phyloP scores from a whole-genome alignment of 306 rosid species.

The Inga oerstediana region DNA sequence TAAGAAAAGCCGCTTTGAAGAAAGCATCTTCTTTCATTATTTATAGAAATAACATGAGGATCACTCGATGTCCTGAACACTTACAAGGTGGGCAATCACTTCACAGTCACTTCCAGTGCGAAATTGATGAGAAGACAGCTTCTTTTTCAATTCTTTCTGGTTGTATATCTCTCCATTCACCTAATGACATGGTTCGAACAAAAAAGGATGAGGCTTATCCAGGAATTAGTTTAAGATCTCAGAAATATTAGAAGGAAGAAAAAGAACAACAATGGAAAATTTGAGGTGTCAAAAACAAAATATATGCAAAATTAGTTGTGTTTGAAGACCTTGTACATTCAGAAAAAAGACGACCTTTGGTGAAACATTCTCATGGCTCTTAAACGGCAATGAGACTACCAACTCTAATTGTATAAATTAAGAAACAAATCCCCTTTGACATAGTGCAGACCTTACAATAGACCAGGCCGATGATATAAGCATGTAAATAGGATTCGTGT shows the following conservation, averaged over 20 bases:
- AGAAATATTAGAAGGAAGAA: conserved; percentile 3
- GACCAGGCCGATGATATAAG: conserved; percentile 5
- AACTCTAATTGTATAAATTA: not conserved
- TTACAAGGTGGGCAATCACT: conserved; percentile 98
- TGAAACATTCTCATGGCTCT: conserved; percentile 11
- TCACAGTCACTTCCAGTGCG: conserved; percentile 97
- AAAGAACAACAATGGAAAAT: conserved; percentile 3
- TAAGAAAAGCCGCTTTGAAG: not conserved
- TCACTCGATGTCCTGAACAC: conserved; percentile 37
- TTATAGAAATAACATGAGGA: conserved; percentile 10
- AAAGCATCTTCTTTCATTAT: not conserved
- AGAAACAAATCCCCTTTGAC: conserved; percentile 8
- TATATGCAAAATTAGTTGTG: not conserved
- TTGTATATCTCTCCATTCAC: conserved; percentile 98
- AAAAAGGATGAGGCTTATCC: conserved; percentile 14
- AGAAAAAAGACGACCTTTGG: not conserved
- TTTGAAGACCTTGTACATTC: conserved; percentile 5
- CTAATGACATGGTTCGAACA: conserved; percentile 48
- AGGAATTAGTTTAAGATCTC: conserved; percentile 7
- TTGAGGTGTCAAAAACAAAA: conserved; percentile 13
- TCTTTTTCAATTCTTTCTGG: conserved; percentile 68
- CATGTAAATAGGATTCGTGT: not conserved
- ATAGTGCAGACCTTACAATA: not conserved
- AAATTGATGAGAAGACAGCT: conserved; percentile 74
- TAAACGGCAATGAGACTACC: not conserved